Conservation (phyloP, 768 basidiomycete genomes). For the Punctularia strigosozonata region DNA sequence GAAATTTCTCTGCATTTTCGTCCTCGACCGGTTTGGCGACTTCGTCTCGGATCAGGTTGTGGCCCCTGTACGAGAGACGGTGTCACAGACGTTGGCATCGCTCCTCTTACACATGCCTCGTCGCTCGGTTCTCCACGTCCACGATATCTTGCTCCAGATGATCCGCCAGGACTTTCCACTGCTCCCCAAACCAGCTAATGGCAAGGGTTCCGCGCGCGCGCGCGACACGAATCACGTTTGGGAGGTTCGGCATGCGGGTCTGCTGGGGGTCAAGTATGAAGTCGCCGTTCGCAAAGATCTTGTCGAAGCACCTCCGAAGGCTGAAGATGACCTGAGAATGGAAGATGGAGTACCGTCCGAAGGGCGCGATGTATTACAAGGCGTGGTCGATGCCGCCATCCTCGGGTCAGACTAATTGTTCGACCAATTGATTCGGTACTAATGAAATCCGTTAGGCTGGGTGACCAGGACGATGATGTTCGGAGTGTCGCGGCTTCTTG, state of each 20-base stretch:
- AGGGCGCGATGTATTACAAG: conserved; percentile 53
- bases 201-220: conserved; percentile 15
- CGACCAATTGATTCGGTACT: neutral
- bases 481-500: conserved; percentile 91
- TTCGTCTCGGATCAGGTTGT: conserved; percentile 91
- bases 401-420: conserved; percentile 52
- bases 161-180: conserved; percentile 75
- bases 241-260: conserved; percentile 97
- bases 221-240: conserved; percentile 57
- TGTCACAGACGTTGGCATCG: conserved; percentile 87
- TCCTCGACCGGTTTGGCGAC: conserved; percentile 96
- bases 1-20: conserved; percentile 79
- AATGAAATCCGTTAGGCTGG: conserved; percentile 39
- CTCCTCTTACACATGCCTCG: conserved; percentile 81
- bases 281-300: conserved; percentile 88
- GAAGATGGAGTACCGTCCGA: neutral
- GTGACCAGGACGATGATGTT: conserved; percentile 92
- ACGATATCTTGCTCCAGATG: conserved; percentile 82
- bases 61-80: conserved; percentile 93
- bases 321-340: conserved; percentile 6
- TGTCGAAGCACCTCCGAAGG: conserved; percentile 32
- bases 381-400: conserved; percentile 83
- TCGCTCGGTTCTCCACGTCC: conserved; percentile 69
- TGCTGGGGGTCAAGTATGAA: conserved; percentile 95
- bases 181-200: conserved; percentile 20